phyloP scores from a whole-genome alignment of 495 filamentous ascomycete genomes.

The Tirmania nivea region DNA sequence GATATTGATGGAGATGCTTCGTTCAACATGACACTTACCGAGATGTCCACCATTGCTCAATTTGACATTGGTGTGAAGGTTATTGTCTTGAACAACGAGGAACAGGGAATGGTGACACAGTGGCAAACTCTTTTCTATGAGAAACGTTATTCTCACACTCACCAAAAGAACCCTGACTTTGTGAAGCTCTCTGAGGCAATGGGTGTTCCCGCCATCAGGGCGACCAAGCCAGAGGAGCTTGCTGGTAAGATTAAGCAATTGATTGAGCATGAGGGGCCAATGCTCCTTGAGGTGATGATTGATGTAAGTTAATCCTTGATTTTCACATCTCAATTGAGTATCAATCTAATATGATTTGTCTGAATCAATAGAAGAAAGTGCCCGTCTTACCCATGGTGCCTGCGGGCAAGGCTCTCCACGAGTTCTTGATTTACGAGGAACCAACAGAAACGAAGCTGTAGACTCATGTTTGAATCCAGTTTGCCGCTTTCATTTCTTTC shows the following conservation, averaged over 20 bases:
- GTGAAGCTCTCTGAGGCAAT: slow-evolving; percentile 68
- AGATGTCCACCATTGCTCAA: slow-evolving; percentile 71
- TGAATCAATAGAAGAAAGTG: slow-evolving; percentile 49
- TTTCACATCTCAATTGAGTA: slow-evolving; percentile 32
- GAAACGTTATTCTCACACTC: slow-evolving; percentile 76
- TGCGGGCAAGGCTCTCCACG: slow-evolving; percentile 63
- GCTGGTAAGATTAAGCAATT: slow-evolving; percentile 67
- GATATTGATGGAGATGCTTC: slow-evolving; percentile 93
- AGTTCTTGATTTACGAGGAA: slow-evolving; percentile 72
- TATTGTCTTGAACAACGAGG: slow-evolving; percentile 84
- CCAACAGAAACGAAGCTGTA: not conserved
- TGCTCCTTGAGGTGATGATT: slow-evolving; percentile 39
- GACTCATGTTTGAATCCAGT: too few relatives aligned
- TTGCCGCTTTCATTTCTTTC: too few relatives aligned
- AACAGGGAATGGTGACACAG: slow-evolving; percentile 93
- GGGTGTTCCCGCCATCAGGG: slow-evolving; percentile 47
- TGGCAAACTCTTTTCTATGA: slow-evolving; percentile 90
- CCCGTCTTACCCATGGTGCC: slow-evolving; percentile 96
- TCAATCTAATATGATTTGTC: slow-evolving; percentile 60
- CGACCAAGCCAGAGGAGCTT: slow-evolving; percentile 47
- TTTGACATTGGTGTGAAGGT: slow-evolving; percentile 89
- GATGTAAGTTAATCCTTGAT: slow-evolving; percentile 70
- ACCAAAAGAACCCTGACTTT: slow-evolving; percentile 75
- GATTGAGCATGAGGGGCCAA: slow-evolving; percentile 58
- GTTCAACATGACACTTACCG: slow-evolving; percentile 90